phyloP scores from a whole-genome alignment of 176 grass and related monocot species.

The Elaeis guineensis region DNA sequence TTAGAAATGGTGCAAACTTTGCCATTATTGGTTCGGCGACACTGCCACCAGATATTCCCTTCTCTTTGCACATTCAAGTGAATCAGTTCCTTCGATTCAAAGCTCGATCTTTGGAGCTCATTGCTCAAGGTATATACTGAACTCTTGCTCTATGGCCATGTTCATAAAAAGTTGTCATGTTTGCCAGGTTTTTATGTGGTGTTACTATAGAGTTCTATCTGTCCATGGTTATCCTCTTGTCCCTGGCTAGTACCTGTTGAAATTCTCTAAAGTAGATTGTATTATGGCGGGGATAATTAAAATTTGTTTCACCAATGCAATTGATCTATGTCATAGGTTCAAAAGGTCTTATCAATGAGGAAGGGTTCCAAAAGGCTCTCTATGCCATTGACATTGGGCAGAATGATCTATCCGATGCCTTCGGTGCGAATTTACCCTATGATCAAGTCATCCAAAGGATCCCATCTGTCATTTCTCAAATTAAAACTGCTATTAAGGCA shows the following conservation, averaged over 20 bases:
- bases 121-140: constrained; percentile 26
- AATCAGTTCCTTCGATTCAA: constrained; percentile 66
- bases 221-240: too few species aligned
- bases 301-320: too few species aligned
- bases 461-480: constrained; percentile 46
- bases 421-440: constrained; percentile 29
- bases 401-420: constrained; percentile 55
- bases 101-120: constrained; percentile 64
- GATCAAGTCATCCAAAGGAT: constrained; percentile 45
- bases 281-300: too few species aligned
- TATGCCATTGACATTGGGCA: constrained; percentile 87
- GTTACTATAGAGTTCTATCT: too few species aligned
- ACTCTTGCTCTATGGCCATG: too few species aligned
- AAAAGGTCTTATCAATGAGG: constrained; percentile 27
- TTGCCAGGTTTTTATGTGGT: too few species aligned
- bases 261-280: too few species aligned
- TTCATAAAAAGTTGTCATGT: too few species aligned
- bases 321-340: constrained; percentile 22
- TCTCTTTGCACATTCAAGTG: constrained; percentile 59
- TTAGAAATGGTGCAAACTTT: constrained; percentile 76
- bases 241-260: too few species aligned
- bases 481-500: constrained; percentile 60
- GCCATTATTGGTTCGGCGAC: constrained; percentile 50
- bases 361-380: constrained; percentile 53
- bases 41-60: constrained; percentile 36